These are phyloP conservation scores for Pterocarpus santalinus DNA, from an alignment of 306 rosid species.

Conservation along the genomic window DNA sequence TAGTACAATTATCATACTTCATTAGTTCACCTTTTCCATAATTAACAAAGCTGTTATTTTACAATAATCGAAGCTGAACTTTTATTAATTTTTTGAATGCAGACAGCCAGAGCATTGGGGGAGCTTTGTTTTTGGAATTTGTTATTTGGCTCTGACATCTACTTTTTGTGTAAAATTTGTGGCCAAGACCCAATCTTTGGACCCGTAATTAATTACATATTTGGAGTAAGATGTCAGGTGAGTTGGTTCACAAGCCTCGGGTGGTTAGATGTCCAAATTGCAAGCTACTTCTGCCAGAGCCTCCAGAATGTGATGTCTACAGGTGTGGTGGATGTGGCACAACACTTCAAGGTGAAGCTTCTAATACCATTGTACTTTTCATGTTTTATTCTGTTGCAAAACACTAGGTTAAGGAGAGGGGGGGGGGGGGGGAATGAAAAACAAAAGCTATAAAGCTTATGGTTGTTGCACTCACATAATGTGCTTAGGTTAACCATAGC, in stretches of 20 bases:
- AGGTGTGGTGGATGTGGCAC: conserved; percentile 88
- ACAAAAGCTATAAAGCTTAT: neutral
- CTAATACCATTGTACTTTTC: conserved; percentile 16
- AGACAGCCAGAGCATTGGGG: conserved; percentile 39
- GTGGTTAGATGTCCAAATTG: conserved; percentile 89
- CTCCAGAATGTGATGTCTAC: conserved; percentile 64
- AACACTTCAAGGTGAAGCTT: conserved; percentile 73
- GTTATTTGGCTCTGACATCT: conserved; percentile 31
- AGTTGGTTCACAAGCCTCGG: conserved; percentile 63
- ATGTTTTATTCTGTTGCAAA: conserved; percentile 8
- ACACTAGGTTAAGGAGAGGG: neutral
- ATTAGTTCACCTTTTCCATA: conserved; percentile 5
- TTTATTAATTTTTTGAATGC: conserved; percentile 40
- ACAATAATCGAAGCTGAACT: conserved; percentile 33
- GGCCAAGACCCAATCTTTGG: conserved; percentile 36
- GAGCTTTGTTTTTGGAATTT: conserved; percentile 27
- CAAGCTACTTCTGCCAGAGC: conserved; percentile 67
- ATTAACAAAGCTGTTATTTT: neutral
- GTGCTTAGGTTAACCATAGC: conserved; percentile 21
- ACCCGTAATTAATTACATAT: conserved; percentile 32
- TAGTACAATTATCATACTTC: neutral
- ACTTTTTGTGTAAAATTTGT: conserved; percentile 33
- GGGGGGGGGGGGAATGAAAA: too few relatives aligned
- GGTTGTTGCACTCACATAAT: conserved; percentile 8
- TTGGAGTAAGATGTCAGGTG: conserved; percentile 60